Evolutionary conservation across 768 basidiomycete genomes (phyloP).

Genomic region (Asterophora parasitica): DNA sequence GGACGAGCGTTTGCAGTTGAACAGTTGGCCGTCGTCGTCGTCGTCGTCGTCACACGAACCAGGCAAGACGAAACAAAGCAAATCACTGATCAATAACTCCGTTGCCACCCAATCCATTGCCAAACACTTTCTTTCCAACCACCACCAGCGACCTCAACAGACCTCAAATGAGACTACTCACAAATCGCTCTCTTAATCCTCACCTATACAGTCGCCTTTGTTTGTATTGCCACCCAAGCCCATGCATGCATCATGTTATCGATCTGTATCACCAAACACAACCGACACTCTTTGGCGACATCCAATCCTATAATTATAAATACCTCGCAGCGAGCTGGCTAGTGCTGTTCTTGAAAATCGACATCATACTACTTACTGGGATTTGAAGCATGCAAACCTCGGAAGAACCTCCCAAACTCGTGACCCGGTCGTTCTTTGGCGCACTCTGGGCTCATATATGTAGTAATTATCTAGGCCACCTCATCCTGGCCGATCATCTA

Average conservation of each 20-base stretch:
- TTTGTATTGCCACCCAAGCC: not conserved
- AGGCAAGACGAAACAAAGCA: conserved; percentile 18
- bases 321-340: not conserved
- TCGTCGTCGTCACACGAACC: conserved; percentile 30
- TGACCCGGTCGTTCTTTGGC: no score
- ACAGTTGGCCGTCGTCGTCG: conserved; percentile 25
- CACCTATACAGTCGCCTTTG: not conserved
- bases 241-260: not conserved
- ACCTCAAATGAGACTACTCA: no score
- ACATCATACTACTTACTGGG: no score
- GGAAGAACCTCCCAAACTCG: no score
- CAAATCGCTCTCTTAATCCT: not conserved
- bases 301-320: not conserved
- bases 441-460: no score
- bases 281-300: not conserved
- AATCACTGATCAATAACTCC: conserved; percentile 15
- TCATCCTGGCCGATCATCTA: no score
- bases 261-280: not conserved
- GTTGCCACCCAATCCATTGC: conserved; percentile 14
- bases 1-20: conserved; percentile 18
- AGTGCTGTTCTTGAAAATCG: no score
- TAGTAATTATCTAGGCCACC: no score
- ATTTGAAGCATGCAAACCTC: no score
- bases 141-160: not conserved
- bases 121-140: not conserved